phyloP scores from a whole-genome alignment of 2,329 filamentous ascomycete species.

The Stagonosporopsis rhizophila region DNA sequence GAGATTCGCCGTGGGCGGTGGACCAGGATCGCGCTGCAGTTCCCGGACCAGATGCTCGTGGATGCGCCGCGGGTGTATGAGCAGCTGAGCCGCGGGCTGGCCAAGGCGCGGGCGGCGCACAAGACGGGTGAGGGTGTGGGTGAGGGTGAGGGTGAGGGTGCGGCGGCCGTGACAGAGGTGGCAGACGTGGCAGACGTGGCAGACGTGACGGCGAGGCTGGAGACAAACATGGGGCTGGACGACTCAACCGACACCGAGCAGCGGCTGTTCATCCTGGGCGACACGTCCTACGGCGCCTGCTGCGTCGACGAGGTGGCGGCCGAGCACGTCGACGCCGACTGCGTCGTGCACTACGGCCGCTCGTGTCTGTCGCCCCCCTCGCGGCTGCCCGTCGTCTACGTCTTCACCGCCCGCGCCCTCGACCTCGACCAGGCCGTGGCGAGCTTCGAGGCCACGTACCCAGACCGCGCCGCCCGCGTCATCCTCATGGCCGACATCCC shows the following conservation, averaged over 20 bases:
- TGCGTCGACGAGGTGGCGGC: conserved; percentile 97
- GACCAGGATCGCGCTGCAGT: conserved; percentile 86
- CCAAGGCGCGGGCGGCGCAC: conserved; percentile 29
- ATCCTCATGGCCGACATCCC: conserved; percentile 90
- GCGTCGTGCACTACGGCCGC: conserved; percentile 92
- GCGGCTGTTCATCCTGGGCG: conserved; percentile 82
- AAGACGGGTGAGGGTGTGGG: too few relatives aligned
- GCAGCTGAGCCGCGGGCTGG: conserved; percentile 63
- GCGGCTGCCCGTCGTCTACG: conserved; percentile 84
- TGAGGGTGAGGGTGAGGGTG: too few relatives aligned
- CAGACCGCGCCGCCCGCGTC: conserved; percentile 67
- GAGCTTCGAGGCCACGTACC: conserved; percentile 74
- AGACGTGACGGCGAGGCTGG: conserved; percentile 26
- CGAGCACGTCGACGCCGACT: conserved; percentile 88
- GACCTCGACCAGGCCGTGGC: conserved; percentile 64
- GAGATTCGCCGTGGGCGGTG: conserved; percentile 78
- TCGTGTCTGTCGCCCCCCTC: conserved; percentile 91
- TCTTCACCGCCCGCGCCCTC: conserved; percentile 80
- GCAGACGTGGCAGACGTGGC: conserved; percentile 20
- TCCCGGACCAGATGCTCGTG: conserved; percentile 88
- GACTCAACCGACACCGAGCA: conserved; percentile 42
- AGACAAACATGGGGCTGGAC: conserved; percentile 21
- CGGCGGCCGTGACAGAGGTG: background rate
- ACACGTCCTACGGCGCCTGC: conserved; percentile 96
- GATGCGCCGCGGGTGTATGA: conserved; percentile 84